Evolutionary conservation across 2,329 filamentous ascomycete genomes (phyloP).

Genomic region (Podosphaera leucotricha): DNA sequence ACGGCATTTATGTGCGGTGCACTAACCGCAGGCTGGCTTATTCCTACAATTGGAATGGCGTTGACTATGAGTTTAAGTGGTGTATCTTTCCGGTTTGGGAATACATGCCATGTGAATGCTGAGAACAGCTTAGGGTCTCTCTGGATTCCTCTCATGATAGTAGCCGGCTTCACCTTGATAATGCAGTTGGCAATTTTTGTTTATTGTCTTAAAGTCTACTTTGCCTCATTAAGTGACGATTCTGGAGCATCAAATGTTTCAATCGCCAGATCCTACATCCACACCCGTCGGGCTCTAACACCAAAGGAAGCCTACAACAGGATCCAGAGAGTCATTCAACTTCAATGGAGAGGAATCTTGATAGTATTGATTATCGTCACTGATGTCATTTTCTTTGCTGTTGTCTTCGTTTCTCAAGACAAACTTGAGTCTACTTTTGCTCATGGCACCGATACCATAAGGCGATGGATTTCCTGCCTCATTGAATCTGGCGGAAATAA

Average conservation of each 20-base stretch:
- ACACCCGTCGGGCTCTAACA: slow-evolving; percentile 42
- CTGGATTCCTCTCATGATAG: slow-evolving; percentile 70
- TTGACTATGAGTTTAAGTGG: slow-evolving; percentile 66
- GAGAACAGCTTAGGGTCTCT: slow-evolving; percentile 59
- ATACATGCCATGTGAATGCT: slow-evolving; percentile 83
- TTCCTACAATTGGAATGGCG: slow-evolving; percentile 53
- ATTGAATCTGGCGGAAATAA: slow-evolving; percentile 32
- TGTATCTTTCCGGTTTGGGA: slow-evolving; percentile 81
- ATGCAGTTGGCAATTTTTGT: slow-evolving; percentile 66
- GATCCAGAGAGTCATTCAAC: slow-evolving; percentile 60
- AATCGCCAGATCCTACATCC: slow-evolving; percentile 51
- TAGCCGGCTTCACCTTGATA: slow-evolving; percentile 53
- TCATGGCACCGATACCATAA: slow-evolving; percentile 23
- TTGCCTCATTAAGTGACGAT: slow-evolving; percentile 58
- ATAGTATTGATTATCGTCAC: slow-evolving; percentile 76
- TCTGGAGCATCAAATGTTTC: slow-evolving; percentile 33
- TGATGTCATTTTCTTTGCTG: slow-evolving; percentile 82
- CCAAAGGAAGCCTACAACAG: slow-evolving; percentile 74
- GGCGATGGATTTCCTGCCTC: slow-evolving; percentile 52
- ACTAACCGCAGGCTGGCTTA: slow-evolving; percentile 59
- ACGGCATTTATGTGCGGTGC: slow-evolving; percentile 73
- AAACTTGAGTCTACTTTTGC: slow-evolving; percentile 23
- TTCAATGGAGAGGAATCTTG: slow-evolving; percentile 85
- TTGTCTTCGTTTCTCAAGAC: slow-evolving; percentile 77
- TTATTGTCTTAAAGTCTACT: slow-evolving; percentile 89